Conservation (phyloP, 2,329 filamentous ascomycete genomes). For the Curvularia spicifera region DNA sequence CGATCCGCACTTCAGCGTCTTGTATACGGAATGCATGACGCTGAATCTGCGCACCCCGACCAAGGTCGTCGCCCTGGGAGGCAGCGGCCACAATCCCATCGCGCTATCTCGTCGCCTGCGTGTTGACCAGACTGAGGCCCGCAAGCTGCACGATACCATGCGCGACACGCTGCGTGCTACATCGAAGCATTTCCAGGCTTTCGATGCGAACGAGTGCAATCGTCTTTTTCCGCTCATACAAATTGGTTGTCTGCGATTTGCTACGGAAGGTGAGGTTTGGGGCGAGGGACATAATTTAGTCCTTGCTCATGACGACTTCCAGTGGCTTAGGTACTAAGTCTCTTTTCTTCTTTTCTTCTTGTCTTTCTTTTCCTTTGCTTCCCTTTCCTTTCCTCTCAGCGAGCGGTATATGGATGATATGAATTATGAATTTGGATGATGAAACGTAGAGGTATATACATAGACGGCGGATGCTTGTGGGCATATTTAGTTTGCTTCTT, state of each 20-base stretch:
- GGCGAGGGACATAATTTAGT: constrained; percentile 41
- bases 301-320: constrained; percentile 39
- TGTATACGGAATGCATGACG: constrained; percentile 38
- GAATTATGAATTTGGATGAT: background rate
- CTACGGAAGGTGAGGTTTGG: constrained; percentile 36
- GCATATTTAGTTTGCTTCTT: background rate
- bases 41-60: constrained; percentile 41
- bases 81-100: constrained; percentile 22
- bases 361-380: no score
- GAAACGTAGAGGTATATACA: background rate
- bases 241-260: constrained; percentile 36
- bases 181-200: constrained; percentile 35
- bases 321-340: constrained; percentile 36
- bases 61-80: constrained; percentile 20
- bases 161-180: constrained; percentile 36
- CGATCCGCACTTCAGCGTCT: constrained; percentile 27
- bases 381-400: background rate
- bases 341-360: no score
- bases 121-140: constrained; percentile 29
- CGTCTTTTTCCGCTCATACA: constrained; percentile 38
- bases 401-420: background rate
- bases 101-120: constrained; percentile 26
- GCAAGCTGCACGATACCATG: constrained; percentile 33
- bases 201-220: constrained; percentile 32
- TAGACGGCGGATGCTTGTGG: background rate